Evolutionary conservation across 805 yeast genomes (phyloP), one percentile per base, ranked within the genome.

Genomic region (Candida krabiensis): DNA sequence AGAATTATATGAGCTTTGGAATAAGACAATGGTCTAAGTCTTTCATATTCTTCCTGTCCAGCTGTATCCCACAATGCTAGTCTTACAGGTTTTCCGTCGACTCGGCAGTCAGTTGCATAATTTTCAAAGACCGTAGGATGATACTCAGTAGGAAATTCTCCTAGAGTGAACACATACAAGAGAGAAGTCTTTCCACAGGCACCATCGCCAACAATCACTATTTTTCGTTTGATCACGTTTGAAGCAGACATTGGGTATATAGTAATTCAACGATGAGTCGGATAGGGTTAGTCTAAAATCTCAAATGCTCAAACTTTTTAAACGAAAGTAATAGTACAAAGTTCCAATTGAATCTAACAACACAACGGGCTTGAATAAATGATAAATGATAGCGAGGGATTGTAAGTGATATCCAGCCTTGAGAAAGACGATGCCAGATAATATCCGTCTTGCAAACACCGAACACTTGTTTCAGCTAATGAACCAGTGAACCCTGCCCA

Each of bases 121-220:
- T 90, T 89, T 52, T 89, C 97, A 60, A 90, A 89, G 5, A 89
- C 96, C 0, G 97, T 89, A 3, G 97, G 97, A 50, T 86, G 95
- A 60, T 88, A 83, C 55, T 85, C 95, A 29, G 90, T 81, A 0
- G 96, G 96, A 55, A 90, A 90, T 57, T 87, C 95, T 0, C 96
- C 97, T 23, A 89, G 62, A 0, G 97, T 87, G 66, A 90, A 90
- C 15, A 89, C 96, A 54, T 87, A 86, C n/a, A 89, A 68, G 26
- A 89, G 67, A 1, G 96, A 88, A 0, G 96, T 89, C 63, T 89
- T 89, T 9, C 96, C 96, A 62, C 96, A 87, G 1, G 95, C 96
- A 37, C 96, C 96, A 63, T 89, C 96, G 17, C 96, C 96, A 9
- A 89, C 93, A 30, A 89, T 89, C 28, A 89, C 96, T 17, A 89